These are phyloP conservation scores for Xylariaceae sp. DNA, from an alignment of 2,329 filamentous ascomycete genomes.

Conservation along the genomic window DNA sequence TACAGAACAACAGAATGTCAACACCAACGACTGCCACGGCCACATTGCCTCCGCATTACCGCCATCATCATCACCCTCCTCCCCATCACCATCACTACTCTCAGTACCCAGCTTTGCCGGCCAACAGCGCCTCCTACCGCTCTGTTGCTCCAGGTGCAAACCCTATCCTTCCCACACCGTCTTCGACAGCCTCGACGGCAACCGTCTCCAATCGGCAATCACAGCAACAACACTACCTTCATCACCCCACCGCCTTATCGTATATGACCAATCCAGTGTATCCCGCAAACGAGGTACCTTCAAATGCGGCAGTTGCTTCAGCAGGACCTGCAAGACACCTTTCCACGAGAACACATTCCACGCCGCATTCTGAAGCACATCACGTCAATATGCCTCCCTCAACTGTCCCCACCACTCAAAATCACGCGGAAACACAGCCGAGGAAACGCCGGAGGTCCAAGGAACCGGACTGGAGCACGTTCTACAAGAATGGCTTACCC, in stretches of 20 bases:
- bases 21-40: slow-evolving; percentile 80
- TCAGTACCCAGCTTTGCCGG: slow-evolving; percentile 36
- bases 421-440: slow-evolving; percentile 41
- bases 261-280: slow-evolving; percentile 36
- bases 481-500: slow-evolving; percentile 83
- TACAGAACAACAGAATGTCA: slow-evolving; percentile 65
- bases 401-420: slow-evolving; percentile 38
- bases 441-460: slow-evolving; percentile 64
- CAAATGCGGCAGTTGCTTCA: slow-evolving; percentile 48
- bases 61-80: slow-evolving; percentile 63
- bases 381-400: slow-evolving; percentile 47
- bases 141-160: slow-evolving; percentile 31
- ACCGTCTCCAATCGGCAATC: slow-evolving; percentile 36
- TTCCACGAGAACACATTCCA: slow-evolving; percentile 43
- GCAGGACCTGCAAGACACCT: slow-evolving; percentile 43
- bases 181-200: slow-evolving; percentile 48
- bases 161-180: slow-evolving; percentile 49
- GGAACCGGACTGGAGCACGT: slow-evolving; percentile 78
- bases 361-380: slow-evolving; percentile 44
- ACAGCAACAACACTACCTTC: slow-evolving; percentile 14
- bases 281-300: slow-evolving; percentile 31
- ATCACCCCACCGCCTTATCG: slow-evolving; percentile 35
- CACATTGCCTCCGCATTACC: slow-evolving; percentile 72
- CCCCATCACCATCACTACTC: slow-evolving; percentile 66
- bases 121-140: slow-evolving; percentile 52